phyloP scores from a whole-genome alignment of 306 rosid species.

The Trifolium pratense region DNA sequence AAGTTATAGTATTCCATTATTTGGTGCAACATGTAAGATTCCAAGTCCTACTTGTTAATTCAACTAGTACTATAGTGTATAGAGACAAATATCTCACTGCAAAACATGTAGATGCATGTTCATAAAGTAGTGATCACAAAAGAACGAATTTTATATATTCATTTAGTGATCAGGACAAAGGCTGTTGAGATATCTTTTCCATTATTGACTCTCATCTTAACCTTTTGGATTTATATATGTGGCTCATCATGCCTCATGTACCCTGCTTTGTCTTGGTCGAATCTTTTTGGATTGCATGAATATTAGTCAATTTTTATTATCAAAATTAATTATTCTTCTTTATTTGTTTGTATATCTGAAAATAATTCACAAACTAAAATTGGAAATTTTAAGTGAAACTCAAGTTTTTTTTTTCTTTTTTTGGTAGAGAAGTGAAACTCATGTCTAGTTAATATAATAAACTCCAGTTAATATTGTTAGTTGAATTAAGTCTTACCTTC shows the following conservation, averaged over 20 bases:
- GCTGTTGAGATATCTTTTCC: background rate
- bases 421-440: no score
- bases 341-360: no score
- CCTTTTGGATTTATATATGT: conserved; percentile 24
- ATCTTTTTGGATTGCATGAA: background rate
- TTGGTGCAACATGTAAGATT: conserved; percentile 3
- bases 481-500: no score
- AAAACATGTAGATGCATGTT: conserved; percentile 7
- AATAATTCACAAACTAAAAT: no score
- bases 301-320: background rate
- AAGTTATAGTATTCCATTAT: background rate
- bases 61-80: background rate
- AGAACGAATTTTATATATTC: conserved; percentile 15
- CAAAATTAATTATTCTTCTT: no score
- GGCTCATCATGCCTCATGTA: background rate
- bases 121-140: background rate
- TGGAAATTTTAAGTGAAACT: no score
- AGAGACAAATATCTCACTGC: conserved; percentile 19
- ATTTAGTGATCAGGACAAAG: background rate
- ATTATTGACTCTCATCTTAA: conserved; percentile 13
- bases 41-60: conserved; percentile 15
- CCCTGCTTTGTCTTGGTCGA: background rate
- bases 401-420: no score
- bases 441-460: no score
- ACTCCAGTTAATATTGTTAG: no score